These are phyloP conservation scores for Metschnikowia henanensis DNA, from an alignment of 805 yeast species.

Conservation along the genomic window DNA sequence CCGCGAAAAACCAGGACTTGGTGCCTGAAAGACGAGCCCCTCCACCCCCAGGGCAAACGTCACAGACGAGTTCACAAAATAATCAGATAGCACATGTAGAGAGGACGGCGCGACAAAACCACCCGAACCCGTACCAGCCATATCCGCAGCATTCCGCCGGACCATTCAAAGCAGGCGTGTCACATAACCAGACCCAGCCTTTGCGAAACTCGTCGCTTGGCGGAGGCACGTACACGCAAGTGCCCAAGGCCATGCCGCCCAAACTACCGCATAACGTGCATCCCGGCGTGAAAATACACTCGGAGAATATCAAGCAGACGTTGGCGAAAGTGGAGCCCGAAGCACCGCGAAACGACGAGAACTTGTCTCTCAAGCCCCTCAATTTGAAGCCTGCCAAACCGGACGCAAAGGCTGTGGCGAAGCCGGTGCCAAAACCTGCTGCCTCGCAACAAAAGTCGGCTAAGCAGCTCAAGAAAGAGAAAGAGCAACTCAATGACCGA, in stretches of 20 bases:
- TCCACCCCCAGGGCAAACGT: slow-evolving; percentile 43
- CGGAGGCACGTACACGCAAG: slow-evolving; percentile 24
- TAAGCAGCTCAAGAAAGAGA: slow-evolving; percentile 40
- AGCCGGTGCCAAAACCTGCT: slow-evolving; percentile 2
- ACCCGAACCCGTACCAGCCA: neutral
- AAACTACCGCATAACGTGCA: slow-evolving; percentile 28
- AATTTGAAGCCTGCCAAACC: slow-evolving; percentile 15
- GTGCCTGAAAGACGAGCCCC: slow-evolving; percentile 58
- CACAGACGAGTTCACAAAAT: neutral
- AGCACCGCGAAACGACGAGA: neutral
- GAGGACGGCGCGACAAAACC: neutral
- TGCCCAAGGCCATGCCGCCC: slow-evolving; percentile 28
- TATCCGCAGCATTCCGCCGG: neutral
- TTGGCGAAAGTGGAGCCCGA: slow-evolving; percentile 17
- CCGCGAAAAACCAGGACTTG: slow-evolving; percentile 24
- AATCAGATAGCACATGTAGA: neutral
- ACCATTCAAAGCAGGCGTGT: slow-evolving; percentile 5
- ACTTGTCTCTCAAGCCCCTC: slow-evolving; percentile 14
- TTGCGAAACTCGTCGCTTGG: slow-evolving; percentile 19
- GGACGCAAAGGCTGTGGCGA: slow-evolving; percentile 13
- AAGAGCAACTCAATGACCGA: slow-evolving; percentile 68
- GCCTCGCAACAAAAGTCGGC: slow-evolving; percentile 28
- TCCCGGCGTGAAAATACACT: slow-evolving; percentile 35
- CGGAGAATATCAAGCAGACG: slow-evolving; percentile 25
- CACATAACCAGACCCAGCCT: slow-evolving; percentile 18